Evolutionary conservation across 108 stramenopile genomes (phyloP).

Genomic region (Nitzschia sp.): DNA sequence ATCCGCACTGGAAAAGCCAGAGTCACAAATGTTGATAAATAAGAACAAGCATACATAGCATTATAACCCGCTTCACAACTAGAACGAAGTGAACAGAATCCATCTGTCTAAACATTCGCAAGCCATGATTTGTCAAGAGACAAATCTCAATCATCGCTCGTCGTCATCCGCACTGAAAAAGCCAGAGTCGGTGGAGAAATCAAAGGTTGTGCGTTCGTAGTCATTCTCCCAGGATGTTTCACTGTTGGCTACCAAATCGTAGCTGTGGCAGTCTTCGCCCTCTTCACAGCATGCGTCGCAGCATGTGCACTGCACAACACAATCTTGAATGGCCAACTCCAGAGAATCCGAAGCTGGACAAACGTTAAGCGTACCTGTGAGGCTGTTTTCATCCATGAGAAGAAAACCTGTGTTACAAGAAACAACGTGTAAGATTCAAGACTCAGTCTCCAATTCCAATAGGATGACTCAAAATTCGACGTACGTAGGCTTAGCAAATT

Average conservation of each 20-base stretch:
- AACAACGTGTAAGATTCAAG: constrained; percentile 2
- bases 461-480: background rate
- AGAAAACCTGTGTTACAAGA: constrained; percentile 11
- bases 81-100: too few species aligned
- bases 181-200: constrained; percentile 18
- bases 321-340: constrained; percentile 23
- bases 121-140: background rate
- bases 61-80: too few species aligned
- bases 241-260: constrained; percentile 12
- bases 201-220: constrained; percentile 34
- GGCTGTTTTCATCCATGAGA: constrained; percentile 29
- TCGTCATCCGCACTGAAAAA: constrained; percentile 2
- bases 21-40: background rate
- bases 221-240: constrained; percentile 37
- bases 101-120: too few species aligned
- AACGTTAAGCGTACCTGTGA: constrained; percentile 24
- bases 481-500: constrained; percentile 27
- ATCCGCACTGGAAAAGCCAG: constrained; percentile 1
- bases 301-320: constrained; percentile 30
- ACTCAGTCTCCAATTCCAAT: background rate
- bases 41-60: too few species aligned
- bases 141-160: background rate
- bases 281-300: constrained; percentile 30
- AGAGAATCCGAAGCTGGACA: constrained; percentile 1
- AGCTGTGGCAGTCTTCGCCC: constrained; percentile 16